A percentile compares a stretch with the other conserved stretches of the same genome.
phyloP scores from a whole-genome alignment of 75 land plant species.

The Cryptomeria japonica region DNA sequence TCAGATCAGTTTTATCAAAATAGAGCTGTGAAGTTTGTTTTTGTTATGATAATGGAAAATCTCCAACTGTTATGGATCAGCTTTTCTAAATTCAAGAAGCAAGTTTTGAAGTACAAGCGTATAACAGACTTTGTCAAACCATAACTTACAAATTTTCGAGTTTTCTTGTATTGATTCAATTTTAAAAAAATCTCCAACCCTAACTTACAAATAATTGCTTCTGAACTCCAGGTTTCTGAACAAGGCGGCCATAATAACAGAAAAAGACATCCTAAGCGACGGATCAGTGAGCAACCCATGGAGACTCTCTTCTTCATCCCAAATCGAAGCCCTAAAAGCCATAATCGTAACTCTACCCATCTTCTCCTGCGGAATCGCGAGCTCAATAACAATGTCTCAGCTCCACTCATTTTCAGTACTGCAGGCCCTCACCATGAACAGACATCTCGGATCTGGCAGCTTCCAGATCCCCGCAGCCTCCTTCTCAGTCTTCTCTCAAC shows the following conservation, averaged over 20 bases:
- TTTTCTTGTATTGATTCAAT: too few species aligned
- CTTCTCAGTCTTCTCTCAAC: slow-evolving; percentile 5
- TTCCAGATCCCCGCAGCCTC: slow-evolving; percentile 17
- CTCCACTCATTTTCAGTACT: slow-evolving; percentile 10
- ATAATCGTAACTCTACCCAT: slow-evolving; percentile 30
- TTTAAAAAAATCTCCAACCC: too few species aligned
- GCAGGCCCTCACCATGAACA: slow-evolving; percentile 21
- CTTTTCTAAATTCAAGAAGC: too few species aligned
- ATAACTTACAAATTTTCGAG: too few species aligned
- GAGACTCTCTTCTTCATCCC: slow-evolving; percentile 28
- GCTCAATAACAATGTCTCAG: neutral
- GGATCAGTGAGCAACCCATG: slow-evolving; percentile 13
- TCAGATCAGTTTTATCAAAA: too few species aligned
- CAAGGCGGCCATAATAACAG: slow-evolving; percentile 19
- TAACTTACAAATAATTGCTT: too few species aligned
- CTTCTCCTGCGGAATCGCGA: slow-evolving; percentile 28
- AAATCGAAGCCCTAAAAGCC: slow-evolving; percentile 39
- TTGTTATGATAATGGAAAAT: too few species aligned
- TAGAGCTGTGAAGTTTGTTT: too few species aligned
- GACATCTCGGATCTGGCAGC: neutral
- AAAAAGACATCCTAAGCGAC: slow-evolving; percentile 27
- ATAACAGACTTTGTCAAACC: too few species aligned
- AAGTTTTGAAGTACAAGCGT: too few species aligned
- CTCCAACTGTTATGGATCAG: too few species aligned
- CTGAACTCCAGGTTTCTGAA: slow-evolving; percentile 14